Conservation (phyloP, 2,329 filamentous ascomycete genomes). For the Falciphora oryzae region DNA sequence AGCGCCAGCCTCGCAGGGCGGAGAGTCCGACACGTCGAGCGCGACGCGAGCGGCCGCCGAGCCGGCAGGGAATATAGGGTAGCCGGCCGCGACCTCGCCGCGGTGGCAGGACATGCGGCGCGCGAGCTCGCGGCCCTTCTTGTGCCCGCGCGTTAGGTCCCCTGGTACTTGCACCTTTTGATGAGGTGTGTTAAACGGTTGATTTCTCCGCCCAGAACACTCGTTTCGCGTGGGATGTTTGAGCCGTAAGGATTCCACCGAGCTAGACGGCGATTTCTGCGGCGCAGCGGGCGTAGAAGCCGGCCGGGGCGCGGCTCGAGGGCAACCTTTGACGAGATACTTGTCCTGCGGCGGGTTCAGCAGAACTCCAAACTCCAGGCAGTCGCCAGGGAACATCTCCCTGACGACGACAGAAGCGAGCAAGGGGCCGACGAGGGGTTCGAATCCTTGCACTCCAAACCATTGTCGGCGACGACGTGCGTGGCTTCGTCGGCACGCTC, state of each 20-base stretch:
- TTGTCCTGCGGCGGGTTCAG: constrained; percentile 52
- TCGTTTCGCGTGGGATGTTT: constrained; percentile 37
- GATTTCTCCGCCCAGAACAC: background rate
- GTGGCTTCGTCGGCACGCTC: constrained; percentile 60
- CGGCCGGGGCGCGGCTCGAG: constrained; percentile 16
- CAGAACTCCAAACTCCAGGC: constrained; percentile 51
- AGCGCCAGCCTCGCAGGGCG: too few relatives aligned
- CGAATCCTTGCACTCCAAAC: constrained; percentile 58
- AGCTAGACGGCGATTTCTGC: constrained; percentile 14
- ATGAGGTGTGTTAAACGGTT: constrained; percentile 10
- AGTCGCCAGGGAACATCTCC: constrained; percentile 64
- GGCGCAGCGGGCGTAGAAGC: background rate
- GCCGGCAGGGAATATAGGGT: too few relatives aligned
- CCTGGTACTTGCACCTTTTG: background rate
- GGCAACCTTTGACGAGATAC: constrained; percentile 52
- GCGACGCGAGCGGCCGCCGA: too few relatives aligned
- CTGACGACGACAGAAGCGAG: constrained; percentile 50
- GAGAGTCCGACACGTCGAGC: too few relatives aligned
- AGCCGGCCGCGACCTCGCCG: too few relatives aligned
- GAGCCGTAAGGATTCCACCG: constrained; percentile 37
- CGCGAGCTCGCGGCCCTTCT: too few relatives aligned
- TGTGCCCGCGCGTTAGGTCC: background rate
- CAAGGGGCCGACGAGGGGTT: constrained; percentile 43
- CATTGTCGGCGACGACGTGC: constrained; percentile 74
- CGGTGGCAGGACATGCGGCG: too few relatives aligned